Evolutionary conservation across 305 asterid genomes (phyloP).

Genomic region (Fraxinus ornus): DNA sequence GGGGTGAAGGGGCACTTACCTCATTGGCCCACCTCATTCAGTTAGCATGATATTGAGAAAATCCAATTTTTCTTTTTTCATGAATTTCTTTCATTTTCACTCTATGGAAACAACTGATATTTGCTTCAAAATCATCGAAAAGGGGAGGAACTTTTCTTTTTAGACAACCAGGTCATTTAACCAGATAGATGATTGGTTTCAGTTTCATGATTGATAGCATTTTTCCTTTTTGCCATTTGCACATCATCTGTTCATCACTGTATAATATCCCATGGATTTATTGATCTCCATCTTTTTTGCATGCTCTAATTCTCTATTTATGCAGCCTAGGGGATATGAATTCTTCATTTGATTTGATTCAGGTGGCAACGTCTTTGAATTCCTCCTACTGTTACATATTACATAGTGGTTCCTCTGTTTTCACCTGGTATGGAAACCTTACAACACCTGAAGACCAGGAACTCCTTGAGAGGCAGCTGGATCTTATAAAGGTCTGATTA

Average conservation of each 20-base stretch:
- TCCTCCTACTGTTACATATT: conserved; percentile 78
- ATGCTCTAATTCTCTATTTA: not conserved
- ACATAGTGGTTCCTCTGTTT: conserved; percentile 50
- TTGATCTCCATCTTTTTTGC: not conserved
- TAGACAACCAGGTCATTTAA: not conserved
- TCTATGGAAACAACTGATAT: not conserved
- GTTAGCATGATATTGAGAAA: not conserved
- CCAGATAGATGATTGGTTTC: not conserved
- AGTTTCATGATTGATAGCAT: not conserved
- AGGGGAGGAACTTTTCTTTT: not conserved
- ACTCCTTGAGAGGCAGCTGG: conserved; percentile 73
- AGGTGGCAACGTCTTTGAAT: conserved; percentile 77
- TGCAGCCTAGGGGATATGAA: conserved; percentile 7
- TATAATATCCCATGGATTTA: not conserved
- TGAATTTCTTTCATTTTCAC: not conserved
- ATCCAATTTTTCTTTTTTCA: not conserved
- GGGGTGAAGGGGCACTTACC: not conserved
- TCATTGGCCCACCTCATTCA: not conserved
- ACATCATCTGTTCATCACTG: not conserved
- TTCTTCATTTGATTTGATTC: conserved; percentile 26
- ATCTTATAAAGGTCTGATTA: conserved; percentile 60
- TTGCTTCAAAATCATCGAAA: not conserved
- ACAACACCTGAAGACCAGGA: conserved; percentile 71
- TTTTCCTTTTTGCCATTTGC: not conserved
- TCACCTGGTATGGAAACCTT: conserved; percentile 77